Evolutionary conservation across 2,329 filamentous ascomycete species (phyloP).

Genomic region (Alternaria incomplexa): DNA sequence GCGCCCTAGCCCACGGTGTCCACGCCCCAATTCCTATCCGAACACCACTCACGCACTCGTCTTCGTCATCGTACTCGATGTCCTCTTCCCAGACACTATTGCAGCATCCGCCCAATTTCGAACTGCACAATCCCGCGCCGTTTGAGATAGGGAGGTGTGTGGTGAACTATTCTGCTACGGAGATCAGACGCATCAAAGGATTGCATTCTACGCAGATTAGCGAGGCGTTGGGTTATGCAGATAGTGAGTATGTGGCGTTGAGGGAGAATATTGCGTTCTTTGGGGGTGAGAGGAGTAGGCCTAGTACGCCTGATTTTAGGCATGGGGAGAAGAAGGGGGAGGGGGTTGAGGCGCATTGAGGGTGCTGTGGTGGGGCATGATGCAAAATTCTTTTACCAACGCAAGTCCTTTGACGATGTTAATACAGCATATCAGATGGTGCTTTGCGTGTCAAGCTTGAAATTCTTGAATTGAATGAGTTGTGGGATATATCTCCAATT

Average conservation of each 20-base stretch:
- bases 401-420: no score
- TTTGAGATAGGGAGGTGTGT: slow-evolving; percentile 84
- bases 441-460: background rate
- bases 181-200: slow-evolving; percentile 85
- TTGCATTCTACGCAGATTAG: slow-evolving; percentile 82
- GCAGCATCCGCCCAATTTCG: slow-evolving; percentile 29
- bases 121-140: slow-evolving; percentile 46
- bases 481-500: background rate
- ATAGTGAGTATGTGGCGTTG: slow-evolving; percentile 91
- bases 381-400: no score
- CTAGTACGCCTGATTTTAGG: slow-evolving; percentile 43
- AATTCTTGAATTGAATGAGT: background rate
- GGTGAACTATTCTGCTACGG: slow-evolving; percentile 88
- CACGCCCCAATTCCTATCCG: slow-evolving; percentile 27
- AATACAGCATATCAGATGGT: background rate
- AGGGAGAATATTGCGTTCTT: slow-evolving; percentile 87
- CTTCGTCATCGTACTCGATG: slow-evolving; percentile 13
- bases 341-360: slow-evolving; percentile 7
- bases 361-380: no score
- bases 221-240: slow-evolving; percentile 82
- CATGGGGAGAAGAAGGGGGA: slow-evolving; percentile 8
- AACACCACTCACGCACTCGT: slow-evolving; percentile 15
- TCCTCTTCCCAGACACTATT: slow-evolving; percentile 19
- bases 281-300: slow-evolving; percentile 46
- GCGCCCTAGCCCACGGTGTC: slow-evolving; percentile 22